Evolutionary conservation across 768 basidiomycete genomes (phyloP).

Genomic region (Mycena latifolia): DNA sequence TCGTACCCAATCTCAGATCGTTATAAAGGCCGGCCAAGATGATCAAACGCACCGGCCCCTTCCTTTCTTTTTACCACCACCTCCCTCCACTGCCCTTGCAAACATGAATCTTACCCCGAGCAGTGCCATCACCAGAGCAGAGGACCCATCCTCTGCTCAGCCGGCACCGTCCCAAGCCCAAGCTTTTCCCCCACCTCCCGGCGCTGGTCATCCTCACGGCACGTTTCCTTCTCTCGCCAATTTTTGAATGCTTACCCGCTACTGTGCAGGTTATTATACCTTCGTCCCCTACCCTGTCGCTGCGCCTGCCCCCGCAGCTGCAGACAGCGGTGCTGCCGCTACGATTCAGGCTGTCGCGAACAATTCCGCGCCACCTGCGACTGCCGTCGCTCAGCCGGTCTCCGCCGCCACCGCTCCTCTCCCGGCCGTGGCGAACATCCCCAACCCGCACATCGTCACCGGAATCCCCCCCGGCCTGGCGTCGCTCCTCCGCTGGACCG

Average conservation of each 20-base stretch:
- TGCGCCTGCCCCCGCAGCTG: not conserved
- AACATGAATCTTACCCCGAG: too few species aligned
- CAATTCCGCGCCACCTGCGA: not conserved
- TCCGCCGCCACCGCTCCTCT: not conserved
- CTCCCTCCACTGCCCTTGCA: too few species aligned
- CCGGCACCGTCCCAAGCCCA: not conserved
- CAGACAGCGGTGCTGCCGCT: not conserved
- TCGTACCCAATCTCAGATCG: too few species aligned
- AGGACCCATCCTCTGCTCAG: not conserved
- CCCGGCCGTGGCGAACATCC: not conserved
- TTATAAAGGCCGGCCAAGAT: too few species aligned
- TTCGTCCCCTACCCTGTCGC: not conserved
- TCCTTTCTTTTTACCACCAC: too few species aligned
- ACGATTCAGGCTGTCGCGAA: too few species aligned
- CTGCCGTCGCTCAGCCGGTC: too few species aligned
- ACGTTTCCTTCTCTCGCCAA: too few species aligned
- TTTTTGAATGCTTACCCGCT: not conserved
- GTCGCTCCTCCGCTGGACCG: not conserved
- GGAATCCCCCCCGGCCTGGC: not conserved
- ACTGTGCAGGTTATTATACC: not conserved
- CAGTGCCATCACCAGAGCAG: too few species aligned
- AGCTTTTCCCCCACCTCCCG: not conserved
- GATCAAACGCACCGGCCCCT: too few species aligned
- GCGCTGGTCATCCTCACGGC: not conserved
- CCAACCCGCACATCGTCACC: not conserved